A percentile compares a stretch with the other conserved stretches of the same genome.
These are phyloP conservation scores for Rhodotorula sp. DNA, from an alignment of 1,284 basidiomycete genomes.

Conservation along the genomic window DNA sequence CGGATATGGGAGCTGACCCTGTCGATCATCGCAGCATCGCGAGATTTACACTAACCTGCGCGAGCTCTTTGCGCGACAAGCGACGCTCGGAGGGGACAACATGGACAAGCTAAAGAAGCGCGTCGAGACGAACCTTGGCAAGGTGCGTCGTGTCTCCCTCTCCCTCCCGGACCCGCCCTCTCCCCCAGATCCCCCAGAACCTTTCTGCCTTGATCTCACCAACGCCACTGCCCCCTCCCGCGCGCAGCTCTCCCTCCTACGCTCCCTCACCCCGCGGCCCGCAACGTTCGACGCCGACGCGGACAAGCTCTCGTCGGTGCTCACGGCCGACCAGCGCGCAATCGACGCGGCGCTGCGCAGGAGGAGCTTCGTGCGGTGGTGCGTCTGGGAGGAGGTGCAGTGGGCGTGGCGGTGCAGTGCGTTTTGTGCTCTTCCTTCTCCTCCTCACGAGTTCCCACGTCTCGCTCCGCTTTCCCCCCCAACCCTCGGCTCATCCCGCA, in stretches of 20 bases:
- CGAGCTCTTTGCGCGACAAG: conserved; percentile 79
- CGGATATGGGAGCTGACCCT: conserved; percentile 20
- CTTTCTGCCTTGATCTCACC: not conserved
- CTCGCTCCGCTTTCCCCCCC: too few species aligned
- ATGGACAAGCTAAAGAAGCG: conserved; percentile 83
- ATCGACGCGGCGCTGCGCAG: conserved; percentile 37
- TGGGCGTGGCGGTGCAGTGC: conserved; percentile 31
- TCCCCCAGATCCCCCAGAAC: not conserved
- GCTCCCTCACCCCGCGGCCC: conserved; percentile 13
- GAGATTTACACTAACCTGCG: conserved; percentile 83
- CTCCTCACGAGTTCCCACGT: too few species aligned
- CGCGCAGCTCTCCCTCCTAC: conserved; percentile 23
- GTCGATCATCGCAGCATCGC: conserved; percentile 64
- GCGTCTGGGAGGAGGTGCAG: conserved; percentile 41
- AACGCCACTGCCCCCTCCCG: not conserved
- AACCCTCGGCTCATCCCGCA: too few species aligned
- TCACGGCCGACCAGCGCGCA: conserved; percentile 38
- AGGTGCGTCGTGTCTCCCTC: conserved; percentile 48
- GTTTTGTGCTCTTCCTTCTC: not conserved
- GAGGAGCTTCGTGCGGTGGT: conserved; percentile 42
- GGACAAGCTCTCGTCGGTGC: conserved; percentile 23
- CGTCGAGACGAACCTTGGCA: conserved; percentile 70
- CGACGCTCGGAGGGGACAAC: conserved; percentile 76
- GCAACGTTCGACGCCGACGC: conserved; percentile 25
- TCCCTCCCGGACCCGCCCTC: too few species aligned